A percentile compares a stretch with the other conserved stretches of the same genome.
Evolutionary conservation across 371 early-diverging fungal genomes (phyloP).

Genomic region (Apophysomyces elegans): DNA sequence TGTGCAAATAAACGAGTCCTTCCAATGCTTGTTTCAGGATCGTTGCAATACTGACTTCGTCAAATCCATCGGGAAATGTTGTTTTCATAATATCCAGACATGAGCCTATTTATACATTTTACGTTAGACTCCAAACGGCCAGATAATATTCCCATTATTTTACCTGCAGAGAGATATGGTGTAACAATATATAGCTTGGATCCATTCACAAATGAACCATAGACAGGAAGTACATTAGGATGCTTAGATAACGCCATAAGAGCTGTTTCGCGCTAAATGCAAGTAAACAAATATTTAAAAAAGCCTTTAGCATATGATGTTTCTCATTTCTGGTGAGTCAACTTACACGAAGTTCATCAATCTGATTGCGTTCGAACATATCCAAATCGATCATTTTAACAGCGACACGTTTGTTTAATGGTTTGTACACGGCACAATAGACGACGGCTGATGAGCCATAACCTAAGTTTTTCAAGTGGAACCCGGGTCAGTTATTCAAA

Average conservation of each 20-base stretch:
- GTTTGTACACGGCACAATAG: conserved; percentile 54
- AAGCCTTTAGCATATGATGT: not conserved
- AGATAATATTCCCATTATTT: not conserved
- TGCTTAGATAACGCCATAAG: conserved; percentile 88
- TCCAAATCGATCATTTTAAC: conserved; percentile 21
- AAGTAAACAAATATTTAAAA: not conserved
- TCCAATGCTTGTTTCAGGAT: conserved; percentile 87
- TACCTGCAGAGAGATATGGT: conserved; percentile 57
- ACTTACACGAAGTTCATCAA: conserved; percentile 24
- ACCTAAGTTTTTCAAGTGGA: conserved; percentile 41
- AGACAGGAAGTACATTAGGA: conserved; percentile 79
- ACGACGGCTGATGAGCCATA: conserved; percentile 82
- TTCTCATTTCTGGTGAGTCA: not conserved
- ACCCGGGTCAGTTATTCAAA: not conserved
- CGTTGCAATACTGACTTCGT: conserved; percentile 81
- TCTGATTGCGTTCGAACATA: conserved; percentile 24
- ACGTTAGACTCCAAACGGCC: not conserved
- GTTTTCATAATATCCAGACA: conserved; percentile 90
- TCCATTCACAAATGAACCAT: conserved; percentile 79
- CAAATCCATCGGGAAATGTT: conserved; percentile 81
- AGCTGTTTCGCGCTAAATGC: conserved; percentile 76
- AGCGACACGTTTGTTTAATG: conserved; percentile 18
- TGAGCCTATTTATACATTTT: conserved; percentile 47
- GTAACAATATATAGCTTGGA: conserved; percentile 82
- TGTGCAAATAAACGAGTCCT: conserved; percentile 87